Percentiles rank a stretch among this genome's conserved stretches.
These are phyloP conservation scores for Corinectria fuckeliana DNA, from an alignment of 2,329 filamentous ascomycete genomes.

Conservation along the genomic window DNA sequence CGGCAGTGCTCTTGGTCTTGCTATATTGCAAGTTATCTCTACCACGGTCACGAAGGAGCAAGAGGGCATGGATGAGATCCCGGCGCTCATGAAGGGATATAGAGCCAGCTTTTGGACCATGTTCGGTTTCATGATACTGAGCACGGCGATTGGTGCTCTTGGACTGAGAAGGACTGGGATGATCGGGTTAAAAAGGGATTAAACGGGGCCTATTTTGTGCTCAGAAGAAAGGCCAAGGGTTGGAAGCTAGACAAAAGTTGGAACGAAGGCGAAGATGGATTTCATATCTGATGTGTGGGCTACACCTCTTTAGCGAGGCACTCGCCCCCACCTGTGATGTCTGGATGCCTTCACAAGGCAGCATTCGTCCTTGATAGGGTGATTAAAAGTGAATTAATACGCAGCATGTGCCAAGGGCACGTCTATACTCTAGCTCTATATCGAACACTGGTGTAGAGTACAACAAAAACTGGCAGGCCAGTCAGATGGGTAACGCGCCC, in stretches of 20 bases:
- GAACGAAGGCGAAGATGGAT: neutral
- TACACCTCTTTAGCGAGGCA: neutral
- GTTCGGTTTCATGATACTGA: constrained; percentile 54
- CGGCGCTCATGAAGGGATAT: constrained; percentile 55
- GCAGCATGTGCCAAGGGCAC: neutral
- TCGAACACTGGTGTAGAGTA: neutral
- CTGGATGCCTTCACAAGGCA: too few species aligned
- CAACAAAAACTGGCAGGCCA: neutral
- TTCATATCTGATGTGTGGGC: neutral
- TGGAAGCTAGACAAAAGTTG: neutral
- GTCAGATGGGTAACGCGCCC: neutral
- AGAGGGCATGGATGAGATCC: constrained; percentile 29
- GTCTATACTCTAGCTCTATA: neutral
- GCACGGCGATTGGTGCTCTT: constrained; percentile 45
- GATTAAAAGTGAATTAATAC: neutral
- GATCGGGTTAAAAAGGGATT: constrained; percentile 55
- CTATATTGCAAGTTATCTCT: constrained; percentile 54
- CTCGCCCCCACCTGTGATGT: too few species aligned
- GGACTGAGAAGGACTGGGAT: constrained; percentile 52
- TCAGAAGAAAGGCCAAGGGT: neutral
- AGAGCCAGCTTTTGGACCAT: constrained; percentile 57
- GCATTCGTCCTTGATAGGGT: neutral
- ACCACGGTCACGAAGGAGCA: constrained; percentile 46
- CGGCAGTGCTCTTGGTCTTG: constrained; percentile 57
- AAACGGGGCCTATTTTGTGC: neutral